Evolutionary conservation across 805 yeast genomes (phyloP).

Genomic region (Yamadazyma philogaea): DNA sequence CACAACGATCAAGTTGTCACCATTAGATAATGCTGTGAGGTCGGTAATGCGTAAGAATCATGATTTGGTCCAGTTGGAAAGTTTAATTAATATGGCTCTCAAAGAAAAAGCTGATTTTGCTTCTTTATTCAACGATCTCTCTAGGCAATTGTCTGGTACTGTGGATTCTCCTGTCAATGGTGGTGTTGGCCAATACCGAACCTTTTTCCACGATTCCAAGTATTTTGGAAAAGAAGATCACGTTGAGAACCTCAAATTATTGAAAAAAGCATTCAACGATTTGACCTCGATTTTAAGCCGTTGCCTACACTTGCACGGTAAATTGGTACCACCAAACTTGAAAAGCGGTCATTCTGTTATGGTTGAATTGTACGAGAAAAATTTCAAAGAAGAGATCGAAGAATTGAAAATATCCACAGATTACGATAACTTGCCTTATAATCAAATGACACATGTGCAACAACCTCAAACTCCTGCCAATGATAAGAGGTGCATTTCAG

Average conservation of each 20-base stretch:
- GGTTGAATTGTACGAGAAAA: slow-evolving; percentile 58
- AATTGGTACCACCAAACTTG: slow-evolving; percentile 54
- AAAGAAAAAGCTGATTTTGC: slow-evolving; percentile 49
- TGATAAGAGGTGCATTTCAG: too few species aligned
- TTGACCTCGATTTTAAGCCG: slow-evolving; percentile 62
- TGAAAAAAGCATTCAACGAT: slow-evolving; percentile 59
- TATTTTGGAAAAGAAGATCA: slow-evolving; percentile 32
- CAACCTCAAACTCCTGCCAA: too few species aligned
- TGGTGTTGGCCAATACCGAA: slow-evolving; percentile 80
- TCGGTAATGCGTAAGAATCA: slow-evolving; percentile 64
- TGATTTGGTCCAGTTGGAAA: slow-evolving; percentile 68
- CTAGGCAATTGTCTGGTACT: slow-evolving; percentile 75
- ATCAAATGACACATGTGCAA: slow-evolving; percentile 20
- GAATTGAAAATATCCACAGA: slow-evolving; percentile 35
- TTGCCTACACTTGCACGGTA: slow-evolving; percentile 67
- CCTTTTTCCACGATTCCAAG: slow-evolving; percentile 50
- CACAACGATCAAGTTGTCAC: slow-evolving; percentile 60
- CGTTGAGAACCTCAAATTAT: slow-evolving; percentile 29
- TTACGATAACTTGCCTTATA: slow-evolving; percentile 26
- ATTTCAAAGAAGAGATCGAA: slow-evolving; percentile 65
- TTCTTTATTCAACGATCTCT: slow-evolving; percentile 57
- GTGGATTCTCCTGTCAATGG: slow-evolving; percentile 93
- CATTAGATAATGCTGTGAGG: slow-evolving; percentile 76
- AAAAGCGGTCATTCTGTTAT: slow-evolving; percentile 65
- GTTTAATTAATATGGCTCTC: slow-evolving; percentile 49